These are phyloP conservation scores for Dipodascus geniculatus DNA, from an alignment of 805 yeast species.

Conservation along the genomic window DNA sequence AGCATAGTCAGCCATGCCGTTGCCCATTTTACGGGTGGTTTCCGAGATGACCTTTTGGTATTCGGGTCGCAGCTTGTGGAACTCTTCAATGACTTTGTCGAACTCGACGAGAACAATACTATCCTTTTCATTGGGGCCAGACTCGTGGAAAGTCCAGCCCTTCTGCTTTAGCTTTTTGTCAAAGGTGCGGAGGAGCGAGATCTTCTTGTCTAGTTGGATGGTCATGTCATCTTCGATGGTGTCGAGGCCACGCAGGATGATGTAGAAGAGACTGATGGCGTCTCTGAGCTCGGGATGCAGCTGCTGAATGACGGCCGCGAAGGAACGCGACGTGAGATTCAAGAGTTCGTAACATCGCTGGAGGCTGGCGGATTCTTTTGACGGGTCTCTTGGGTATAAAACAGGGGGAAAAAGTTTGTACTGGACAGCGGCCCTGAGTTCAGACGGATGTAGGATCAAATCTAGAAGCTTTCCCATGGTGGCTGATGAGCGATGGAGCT, in stretches of 20 bases:
- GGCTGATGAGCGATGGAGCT: neutral
- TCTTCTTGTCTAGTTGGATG: slow-evolving; percentile 54
- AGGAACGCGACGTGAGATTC: slow-evolving; percentile 70
- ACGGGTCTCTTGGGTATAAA: slow-evolving; percentile 36
- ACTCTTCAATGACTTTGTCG: slow-evolving; percentile 55
- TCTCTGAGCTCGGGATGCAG: slow-evolving; percentile 80
- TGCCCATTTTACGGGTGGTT: slow-evolving; percentile 80
- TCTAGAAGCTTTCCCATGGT: slow-evolving; percentile 51
- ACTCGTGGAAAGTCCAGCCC: slow-evolving; percentile 74
- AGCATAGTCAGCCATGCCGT: slow-evolving; percentile 95
- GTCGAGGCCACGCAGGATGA: slow-evolving; percentile 81
- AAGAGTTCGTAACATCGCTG: slow-evolving; percentile 59
- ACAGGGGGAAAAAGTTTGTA: slow-evolving; percentile 27
- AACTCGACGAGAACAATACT: slow-evolving; percentile 73
- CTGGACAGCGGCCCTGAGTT: slow-evolving; percentile 56
- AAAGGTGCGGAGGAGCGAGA: slow-evolving; percentile 63
- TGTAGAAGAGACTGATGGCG: slow-evolving; percentile 72
- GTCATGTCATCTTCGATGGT: slow-evolving; percentile 96
- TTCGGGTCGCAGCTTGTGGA: slow-evolving; percentile 55
- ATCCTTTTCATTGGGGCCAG: slow-evolving; percentile 67
- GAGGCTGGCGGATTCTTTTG: slow-evolving; percentile 33
- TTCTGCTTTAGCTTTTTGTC: slow-evolving; percentile 45
- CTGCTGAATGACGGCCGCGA: slow-evolving; percentile 87
- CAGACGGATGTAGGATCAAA: slow-evolving; percentile 57
- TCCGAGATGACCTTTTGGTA: slow-evolving; percentile 72